Evolutionary conservation across 2,329 filamentous ascomycete species (phyloP), one percentile per base, ranked within the genome.

Genomic region (Beauveria sp.): DNA sequence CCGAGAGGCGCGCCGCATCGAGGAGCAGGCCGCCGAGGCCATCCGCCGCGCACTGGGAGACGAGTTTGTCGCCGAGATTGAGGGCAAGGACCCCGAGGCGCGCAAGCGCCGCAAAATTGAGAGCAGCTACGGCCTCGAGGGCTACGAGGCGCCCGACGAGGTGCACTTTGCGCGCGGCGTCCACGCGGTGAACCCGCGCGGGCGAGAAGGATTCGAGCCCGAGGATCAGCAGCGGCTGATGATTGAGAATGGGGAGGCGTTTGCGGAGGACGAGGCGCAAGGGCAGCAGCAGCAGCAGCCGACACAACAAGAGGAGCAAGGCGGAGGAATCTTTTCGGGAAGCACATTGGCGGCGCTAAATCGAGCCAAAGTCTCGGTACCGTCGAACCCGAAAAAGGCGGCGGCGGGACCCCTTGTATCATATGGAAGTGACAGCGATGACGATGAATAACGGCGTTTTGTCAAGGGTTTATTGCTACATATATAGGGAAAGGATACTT

Each of bases 11-110:
- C 82, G 89, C 44, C 83, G 88, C 46, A 88, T 99, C 63, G 94
- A 99, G 71, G 94, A 99, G 71, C 94, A 99, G 73, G 94, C 94
- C 2, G 94, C 94, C 0, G 94, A 97, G 69, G 96, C 94, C 1
- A 91, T 99, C 61, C 81, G 94, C 20, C 82, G 89, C 65, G 93
- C 94, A 0, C 78, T 99, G 5, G 94, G 94, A 0, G 91, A 89
- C 0, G 91, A 92, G 30, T 97, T 94, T 66, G 87, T 99, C 0
- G 91, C 92, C 0, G 92, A 99, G 77, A 87, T 99, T 53, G 94
- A 99, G 73, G 94, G 94, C 18, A 85, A 90, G 55, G 91, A 96
- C 66, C 90, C 90, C 0, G 91, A 92, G 67, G 89, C 92, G 46
- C 83, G 87, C 70, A 97, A 97, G 78, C 82, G 92, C 69, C 85